Conservation (phyloP, 805 yeast species). For the Starmera caribaea region DNA sequence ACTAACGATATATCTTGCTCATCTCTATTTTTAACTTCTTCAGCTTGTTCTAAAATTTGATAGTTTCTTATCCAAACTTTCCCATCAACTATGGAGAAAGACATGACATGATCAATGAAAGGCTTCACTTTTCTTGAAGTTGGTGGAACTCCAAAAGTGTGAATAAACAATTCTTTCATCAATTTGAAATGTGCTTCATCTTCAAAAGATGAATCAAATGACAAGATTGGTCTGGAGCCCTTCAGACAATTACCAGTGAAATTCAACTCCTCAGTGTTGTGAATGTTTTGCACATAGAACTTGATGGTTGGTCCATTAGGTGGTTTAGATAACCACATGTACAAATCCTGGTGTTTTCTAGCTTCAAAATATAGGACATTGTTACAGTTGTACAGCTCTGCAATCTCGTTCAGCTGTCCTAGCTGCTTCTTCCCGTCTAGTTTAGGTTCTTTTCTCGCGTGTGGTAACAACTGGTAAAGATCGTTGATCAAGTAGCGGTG, state of each 20-base stretch:
- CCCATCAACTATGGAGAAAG: slow-evolving; percentile 85
- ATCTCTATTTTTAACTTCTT: slow-evolving; percentile 42
- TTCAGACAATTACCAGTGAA: slow-evolving; percentile 94
- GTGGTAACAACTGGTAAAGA: slow-evolving; percentile 73
- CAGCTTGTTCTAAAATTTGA: slow-evolving; percentile 65
- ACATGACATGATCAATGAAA: slow-evolving; percentile 89
- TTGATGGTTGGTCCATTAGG: slow-evolving; percentile 97
- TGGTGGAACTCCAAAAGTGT: slow-evolving; percentile 93
- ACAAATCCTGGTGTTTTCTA: slow-evolving; percentile 91
- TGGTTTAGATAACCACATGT: slow-evolving; percentile 90
- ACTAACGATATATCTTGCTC: slow-evolving; percentile 65
- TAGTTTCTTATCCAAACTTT: slow-evolving; percentile 94
- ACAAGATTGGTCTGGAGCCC: slow-evolving; percentile 89
- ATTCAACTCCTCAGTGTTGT: slow-evolving; percentile 90
- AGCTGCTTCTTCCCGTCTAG: slow-evolving; percentile 87
- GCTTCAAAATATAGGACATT: slow-evolving; percentile 91
- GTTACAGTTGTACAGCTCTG: slow-evolving; percentile 95
- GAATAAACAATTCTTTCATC: slow-evolving; percentile 75
- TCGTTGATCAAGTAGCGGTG: slow-evolving; percentile 92
- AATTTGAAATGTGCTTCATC: slow-evolving; percentile 57
- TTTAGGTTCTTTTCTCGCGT: slow-evolving; percentile 93
- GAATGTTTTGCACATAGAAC: slow-evolving; percentile 89
- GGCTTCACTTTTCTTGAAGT: slow-evolving; percentile 88
- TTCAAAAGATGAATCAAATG: slow-evolving; percentile 78
- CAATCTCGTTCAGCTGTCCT: slow-evolving; percentile 85